These are phyloP conservation scores for Globisporangium ultimum DNA, from an alignment of 352 stramenopile genomes.

Conservation along the genomic window DNA sequence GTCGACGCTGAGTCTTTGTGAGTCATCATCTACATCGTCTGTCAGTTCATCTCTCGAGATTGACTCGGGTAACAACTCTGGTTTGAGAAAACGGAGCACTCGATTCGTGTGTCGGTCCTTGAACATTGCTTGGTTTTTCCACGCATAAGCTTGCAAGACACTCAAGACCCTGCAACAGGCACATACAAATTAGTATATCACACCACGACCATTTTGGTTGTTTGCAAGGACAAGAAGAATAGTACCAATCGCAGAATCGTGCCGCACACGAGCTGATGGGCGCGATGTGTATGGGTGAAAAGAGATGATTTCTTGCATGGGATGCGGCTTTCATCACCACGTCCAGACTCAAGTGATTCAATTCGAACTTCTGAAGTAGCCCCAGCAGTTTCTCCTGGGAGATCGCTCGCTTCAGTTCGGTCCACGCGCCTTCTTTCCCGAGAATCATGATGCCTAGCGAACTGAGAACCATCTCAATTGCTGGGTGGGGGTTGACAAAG, in stretches of 20 bases:
- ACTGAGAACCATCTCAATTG: constrained; percentile 72
- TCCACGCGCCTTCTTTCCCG: constrained; percentile 32
- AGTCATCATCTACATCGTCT: constrained; percentile 1
- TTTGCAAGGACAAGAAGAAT: not conserved
- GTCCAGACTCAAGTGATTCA: constrained; percentile 29
- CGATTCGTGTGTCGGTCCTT: constrained; percentile 35
- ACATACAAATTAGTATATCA: not conserved
- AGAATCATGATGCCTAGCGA: constrained; percentile 55
- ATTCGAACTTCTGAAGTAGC: constrained; percentile 40
- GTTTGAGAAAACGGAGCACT: constrained; percentile 50
- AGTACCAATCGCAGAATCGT: constrained; percentile 89
- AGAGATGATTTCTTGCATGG: constrained; percentile 66
- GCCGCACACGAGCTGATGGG: constrained; percentile 85
- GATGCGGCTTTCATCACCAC: constrained; percentile 34
- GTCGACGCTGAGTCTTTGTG: not conserved
- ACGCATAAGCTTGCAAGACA: constrained; percentile 64
- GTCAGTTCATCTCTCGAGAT: constrained; percentile 2
- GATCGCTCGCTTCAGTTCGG: constrained; percentile 48
- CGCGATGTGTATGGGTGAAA: constrained; percentile 53
- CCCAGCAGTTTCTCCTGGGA: constrained; percentile 67
- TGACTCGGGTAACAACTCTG: constrained; percentile 33
- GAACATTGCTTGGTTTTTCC: constrained; percentile 42
- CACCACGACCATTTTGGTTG: not conserved
- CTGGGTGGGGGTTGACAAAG: constrained; percentile 74
- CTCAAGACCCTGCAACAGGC: constrained; percentile 39